Evolutionary conservation across 2,329 filamentous ascomycete genomes (phyloP).

Genomic region (Aspergillus fructus): DNA sequence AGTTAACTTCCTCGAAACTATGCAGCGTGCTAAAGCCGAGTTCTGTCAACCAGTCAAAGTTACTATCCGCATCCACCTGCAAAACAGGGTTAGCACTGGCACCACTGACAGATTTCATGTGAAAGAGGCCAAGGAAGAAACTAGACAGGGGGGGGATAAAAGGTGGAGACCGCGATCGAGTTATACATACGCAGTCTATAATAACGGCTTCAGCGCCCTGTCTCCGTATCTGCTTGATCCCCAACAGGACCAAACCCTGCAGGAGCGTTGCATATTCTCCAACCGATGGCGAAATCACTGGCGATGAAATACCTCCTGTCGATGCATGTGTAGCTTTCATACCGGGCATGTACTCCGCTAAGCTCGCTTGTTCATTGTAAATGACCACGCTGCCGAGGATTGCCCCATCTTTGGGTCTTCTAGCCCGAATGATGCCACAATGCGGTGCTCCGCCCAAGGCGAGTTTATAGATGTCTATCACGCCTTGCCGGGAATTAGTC

Average conservation of each 20-base stretch:
- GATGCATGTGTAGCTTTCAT: conserved; percentile 58
- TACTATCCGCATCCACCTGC: conserved; percentile 69
- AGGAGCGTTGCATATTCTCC: conserved; percentile 69
- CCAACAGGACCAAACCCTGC: conserved; percentile 77
- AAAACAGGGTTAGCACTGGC: conserved; percentile 24
- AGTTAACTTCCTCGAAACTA: conserved; percentile 78
- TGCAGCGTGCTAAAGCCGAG: conserved; percentile 81
- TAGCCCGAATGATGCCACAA: conserved; percentile 81
- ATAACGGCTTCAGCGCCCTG: conserved; percentile 72
- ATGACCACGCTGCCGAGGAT: conserved; percentile 78
- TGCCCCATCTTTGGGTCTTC: conserved; percentile 64
- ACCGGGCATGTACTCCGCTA: conserved; percentile 69
- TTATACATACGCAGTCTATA: conserved; percentile 71
- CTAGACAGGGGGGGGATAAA: neutral
- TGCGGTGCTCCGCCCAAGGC: conserved; percentile 69
- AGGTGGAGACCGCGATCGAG: neutral
- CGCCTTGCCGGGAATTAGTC: conserved; percentile 71
- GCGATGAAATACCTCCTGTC: conserved; percentile 76
- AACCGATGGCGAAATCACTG: conserved; percentile 68
- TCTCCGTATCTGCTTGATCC: conserved; percentile 77
- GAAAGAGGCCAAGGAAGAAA: neutral
- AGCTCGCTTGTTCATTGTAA: conserved; percentile 66
- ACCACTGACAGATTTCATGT: neutral
- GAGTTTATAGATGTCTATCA: conserved; percentile 75
- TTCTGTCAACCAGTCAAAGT: conserved; percentile 68